These are phyloP conservation scores for Rhizophagus sp. DNA, from an alignment of 192 early-diverging fungal genomes.

Conservation along the genomic window DNA sequence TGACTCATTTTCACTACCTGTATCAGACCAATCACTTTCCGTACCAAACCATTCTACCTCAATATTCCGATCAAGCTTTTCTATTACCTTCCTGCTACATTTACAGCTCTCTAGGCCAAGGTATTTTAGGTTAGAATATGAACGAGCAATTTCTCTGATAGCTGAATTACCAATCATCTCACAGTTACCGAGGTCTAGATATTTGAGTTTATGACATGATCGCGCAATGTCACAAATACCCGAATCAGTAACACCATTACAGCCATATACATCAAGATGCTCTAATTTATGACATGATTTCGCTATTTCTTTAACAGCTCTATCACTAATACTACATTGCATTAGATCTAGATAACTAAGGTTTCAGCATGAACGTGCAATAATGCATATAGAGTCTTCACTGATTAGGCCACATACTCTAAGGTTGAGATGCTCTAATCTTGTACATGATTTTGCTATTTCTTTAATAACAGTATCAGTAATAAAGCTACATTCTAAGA, in stretches of 20 bases:
- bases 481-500: background rate
- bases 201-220: background rate
- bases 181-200: background rate
- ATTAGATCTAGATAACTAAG: too few relatives aligned
- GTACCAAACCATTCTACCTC: too few relatives aligned
- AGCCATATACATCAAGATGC: too few relatives aligned
- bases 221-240: background rate
- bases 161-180: background rate
- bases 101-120: background rate
- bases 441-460: conserved; percentile 10
- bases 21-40: too few relatives aligned
- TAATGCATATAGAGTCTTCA: too few relatives aligned
- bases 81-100: background rate
- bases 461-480: background rate
- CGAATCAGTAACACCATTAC: too few relatives aligned
- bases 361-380: too few relatives aligned
- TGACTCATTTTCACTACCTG: too few relatives aligned
- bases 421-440: conserved; percentile 10
- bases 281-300: too few relatives aligned
- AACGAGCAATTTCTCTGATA: background rate
- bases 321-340: too few relatives aligned
- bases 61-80: background rate
- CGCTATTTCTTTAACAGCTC: too few relatives aligned
- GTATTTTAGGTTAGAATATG: background rate
- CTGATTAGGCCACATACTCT: background rate